Evolutionary conservation across 139 green algal genomes (phyloP).

Genomic region (Chlorella sorokiniana): DNA sequence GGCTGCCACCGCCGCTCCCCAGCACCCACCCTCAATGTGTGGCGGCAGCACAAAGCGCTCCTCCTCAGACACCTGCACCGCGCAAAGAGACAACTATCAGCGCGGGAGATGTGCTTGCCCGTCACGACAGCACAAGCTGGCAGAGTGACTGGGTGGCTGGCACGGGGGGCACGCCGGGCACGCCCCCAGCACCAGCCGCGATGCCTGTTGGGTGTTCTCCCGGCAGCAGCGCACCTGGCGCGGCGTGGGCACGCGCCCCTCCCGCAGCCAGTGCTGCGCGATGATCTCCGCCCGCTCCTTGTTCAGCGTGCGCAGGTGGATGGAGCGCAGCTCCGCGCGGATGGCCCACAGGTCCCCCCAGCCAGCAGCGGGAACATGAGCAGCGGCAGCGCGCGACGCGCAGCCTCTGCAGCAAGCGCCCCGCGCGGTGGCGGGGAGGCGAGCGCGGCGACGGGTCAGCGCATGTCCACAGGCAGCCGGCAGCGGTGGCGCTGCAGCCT

Average conservation of each 20-base stretch:
- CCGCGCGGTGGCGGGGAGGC: not conserved
- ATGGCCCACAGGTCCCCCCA: slow-evolving; percentile 72
- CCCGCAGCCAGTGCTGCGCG: slow-evolving; percentile 67
- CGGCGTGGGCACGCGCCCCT: slow-evolving; percentile 44
- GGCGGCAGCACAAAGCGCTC: slow-evolving; percentile 62
- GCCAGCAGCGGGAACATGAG: slow-evolving; percentile 66
- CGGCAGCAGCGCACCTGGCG: slow-evolving; percentile 59
- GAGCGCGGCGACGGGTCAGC: no score
- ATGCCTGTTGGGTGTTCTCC: no score
- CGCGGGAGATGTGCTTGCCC: not conserved
- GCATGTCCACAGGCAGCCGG: no score
- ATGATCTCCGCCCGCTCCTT: slow-evolving; percentile 84
- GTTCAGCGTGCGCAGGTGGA: slow-evolving; percentile 89
- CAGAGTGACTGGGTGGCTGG: no score
- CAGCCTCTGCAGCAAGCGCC: slow-evolving; percentile 19
- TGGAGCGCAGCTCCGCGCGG: slow-evolving; percentile 78
- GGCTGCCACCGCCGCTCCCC: slow-evolving; percentile 33
- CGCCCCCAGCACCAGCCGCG: no score
- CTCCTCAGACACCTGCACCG: slow-evolving; percentile 46
- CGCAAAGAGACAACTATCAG: not conserved
- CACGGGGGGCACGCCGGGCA: no score
- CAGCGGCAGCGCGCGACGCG: slow-evolving; percentile 62
- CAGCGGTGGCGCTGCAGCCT: no score
- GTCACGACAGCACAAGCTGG: no score
- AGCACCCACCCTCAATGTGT: slow-evolving; percentile 39